Percentiles rank a stretch among this genome's conserved stretches.
phyloP scores from a whole-genome alignment of 495 filamentous ascomycete species.

The Penicilliopsis zonata region DNA sequence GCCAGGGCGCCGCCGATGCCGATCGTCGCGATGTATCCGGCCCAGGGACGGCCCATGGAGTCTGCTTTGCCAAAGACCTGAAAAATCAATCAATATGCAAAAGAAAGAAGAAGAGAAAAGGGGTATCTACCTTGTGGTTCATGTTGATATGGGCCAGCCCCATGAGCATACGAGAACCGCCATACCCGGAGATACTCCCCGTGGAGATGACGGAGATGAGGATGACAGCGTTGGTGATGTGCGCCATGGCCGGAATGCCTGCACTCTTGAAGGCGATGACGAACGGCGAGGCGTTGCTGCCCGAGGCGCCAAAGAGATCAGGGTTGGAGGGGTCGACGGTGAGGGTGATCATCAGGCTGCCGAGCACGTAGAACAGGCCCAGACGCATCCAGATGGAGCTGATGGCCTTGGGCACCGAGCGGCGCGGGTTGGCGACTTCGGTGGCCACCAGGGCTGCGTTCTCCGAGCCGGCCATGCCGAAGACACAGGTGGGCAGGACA shows the following conservation, averaged over 20 bases:
- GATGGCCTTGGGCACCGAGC: conserved; percentile 49
- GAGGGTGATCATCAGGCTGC: conserved; percentile 48
- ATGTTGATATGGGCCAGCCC: conserved; percentile 41
- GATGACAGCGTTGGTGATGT: conserved; percentile 35
- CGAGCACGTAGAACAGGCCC: conserved; percentile 44
- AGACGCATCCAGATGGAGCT: conserved; percentile 56
- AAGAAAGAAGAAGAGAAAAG: no score
- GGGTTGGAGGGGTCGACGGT: conserved; percentile 26
- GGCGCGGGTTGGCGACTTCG: conserved; percentile 49
- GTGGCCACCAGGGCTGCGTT: conserved; percentile 45
- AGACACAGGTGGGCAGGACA: conserved; percentile 56
- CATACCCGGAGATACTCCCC: conserved; percentile 48
- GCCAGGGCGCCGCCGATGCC: conserved; percentile 31
- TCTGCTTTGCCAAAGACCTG: conserved; percentile 40
- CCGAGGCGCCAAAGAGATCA: conserved; percentile 26
- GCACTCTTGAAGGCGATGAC: conserved; percentile 47
- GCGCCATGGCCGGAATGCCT: conserved; percentile 14
- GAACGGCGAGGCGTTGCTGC: conserved; percentile 39
- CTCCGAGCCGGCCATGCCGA: conserved; percentile 54
- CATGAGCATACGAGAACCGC: conserved; percentile 43
- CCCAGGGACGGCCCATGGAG: conserved; percentile 34
- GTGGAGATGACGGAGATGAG: conserved; percentile 32
- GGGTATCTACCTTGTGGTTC: conserved; percentile 40
- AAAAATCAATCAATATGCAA: no score
- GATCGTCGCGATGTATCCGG: conserved; percentile 29